Evolutionary conservation across 2,329 filamentous ascomycete species (phyloP).

Genomic region (Pseudogymnoascus verrucosus): DNA sequence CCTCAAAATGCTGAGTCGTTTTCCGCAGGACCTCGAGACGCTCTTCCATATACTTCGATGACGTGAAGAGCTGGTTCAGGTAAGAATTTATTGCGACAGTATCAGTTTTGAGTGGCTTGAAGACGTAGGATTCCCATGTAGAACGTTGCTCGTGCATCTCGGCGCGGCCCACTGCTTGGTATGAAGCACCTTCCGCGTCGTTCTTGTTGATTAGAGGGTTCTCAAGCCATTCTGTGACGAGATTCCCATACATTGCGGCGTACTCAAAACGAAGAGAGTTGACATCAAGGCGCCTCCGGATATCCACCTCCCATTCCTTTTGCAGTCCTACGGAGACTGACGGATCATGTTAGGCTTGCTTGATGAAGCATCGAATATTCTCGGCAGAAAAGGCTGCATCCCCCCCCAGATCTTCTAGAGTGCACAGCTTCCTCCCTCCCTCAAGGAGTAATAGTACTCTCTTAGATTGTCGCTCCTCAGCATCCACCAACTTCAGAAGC

Average conservation of each 20-base stretch:
- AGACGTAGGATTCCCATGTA: conserved; percentile 47
- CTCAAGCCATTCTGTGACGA: conserved; percentile 46
- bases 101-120: conserved; percentile 39
- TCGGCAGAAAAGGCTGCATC: conserved; percentile 22
- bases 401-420: conserved; percentile 23
- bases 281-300: conserved; percentile 39
- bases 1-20: conserved; percentile 30
- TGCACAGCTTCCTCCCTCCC: conserved; percentile 28
- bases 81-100: conserved; percentile 37
- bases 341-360: conserved; percentile 43
- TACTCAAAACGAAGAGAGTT: conserved; percentile 45
- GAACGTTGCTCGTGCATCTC: conserved; percentile 47
- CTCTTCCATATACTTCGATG: conserved; percentile 31
- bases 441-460: conserved; percentile 31
- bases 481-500: conserved; percentile 29
- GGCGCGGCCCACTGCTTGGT: conserved; percentile 42
- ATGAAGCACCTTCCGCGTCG: conserved; percentile 25
- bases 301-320: conserved; percentile 36
- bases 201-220: conserved; percentile 14
- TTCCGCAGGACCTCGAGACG: conserved; percentile 35
- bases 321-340: conserved; percentile 41
- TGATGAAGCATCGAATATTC: conserved; percentile 41
- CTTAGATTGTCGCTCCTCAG: conserved; percentile 24
- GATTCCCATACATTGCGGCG: conserved; percentile 44
- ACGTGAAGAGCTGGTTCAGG: conserved; percentile 42